Evolutionary conservation across 257 asterid species (phyloP).

Genomic region (Datura wrightii): DNA sequence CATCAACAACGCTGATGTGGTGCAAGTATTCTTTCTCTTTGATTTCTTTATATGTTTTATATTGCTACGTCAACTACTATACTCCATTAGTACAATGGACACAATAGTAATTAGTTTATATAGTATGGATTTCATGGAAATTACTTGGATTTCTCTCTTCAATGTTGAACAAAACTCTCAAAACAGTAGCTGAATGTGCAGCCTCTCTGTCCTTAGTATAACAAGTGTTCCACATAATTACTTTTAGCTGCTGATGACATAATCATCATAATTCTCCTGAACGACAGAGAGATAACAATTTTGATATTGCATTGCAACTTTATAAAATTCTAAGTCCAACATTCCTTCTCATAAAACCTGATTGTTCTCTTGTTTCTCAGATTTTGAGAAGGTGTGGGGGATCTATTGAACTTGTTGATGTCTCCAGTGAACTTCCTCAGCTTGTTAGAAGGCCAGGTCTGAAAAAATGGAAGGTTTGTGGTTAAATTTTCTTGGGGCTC

Average conservation of each 20-base stretch:
- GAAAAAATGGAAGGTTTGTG: constrained; percentile 86
- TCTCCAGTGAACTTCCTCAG: constrained; percentile 82
- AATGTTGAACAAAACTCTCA: not conserved
- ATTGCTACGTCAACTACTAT: not conserved
- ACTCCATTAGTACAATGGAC: not conserved
- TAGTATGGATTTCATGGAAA: constrained; percentile 19
- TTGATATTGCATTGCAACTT: not conserved
- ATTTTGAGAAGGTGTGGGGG: constrained; percentile 84
- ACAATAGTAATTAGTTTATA: not conserved
- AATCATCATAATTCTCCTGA: not conserved
- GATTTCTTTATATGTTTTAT: not conserved
- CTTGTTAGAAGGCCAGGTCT: constrained; percentile 92
- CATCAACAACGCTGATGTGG: not conserved
- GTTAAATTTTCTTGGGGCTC: not conserved
- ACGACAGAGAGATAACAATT: not conserved
- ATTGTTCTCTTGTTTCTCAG: constrained; percentile 47
- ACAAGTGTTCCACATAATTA: not conserved
- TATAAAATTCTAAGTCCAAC: not conserved
- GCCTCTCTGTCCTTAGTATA: not conserved
- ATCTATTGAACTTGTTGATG: constrained; percentile 82
- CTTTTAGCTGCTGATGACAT: not conserved
- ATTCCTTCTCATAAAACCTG: constrained; percentile 32
- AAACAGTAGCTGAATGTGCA: not conserved
- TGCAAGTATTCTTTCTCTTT: constrained; percentile 1
- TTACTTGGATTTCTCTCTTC: constrained; percentile 17